These are phyloP conservation scores for Ceriops tagal DNA, from an alignment of 345 rosid species.

Conservation along the genomic window DNA sequence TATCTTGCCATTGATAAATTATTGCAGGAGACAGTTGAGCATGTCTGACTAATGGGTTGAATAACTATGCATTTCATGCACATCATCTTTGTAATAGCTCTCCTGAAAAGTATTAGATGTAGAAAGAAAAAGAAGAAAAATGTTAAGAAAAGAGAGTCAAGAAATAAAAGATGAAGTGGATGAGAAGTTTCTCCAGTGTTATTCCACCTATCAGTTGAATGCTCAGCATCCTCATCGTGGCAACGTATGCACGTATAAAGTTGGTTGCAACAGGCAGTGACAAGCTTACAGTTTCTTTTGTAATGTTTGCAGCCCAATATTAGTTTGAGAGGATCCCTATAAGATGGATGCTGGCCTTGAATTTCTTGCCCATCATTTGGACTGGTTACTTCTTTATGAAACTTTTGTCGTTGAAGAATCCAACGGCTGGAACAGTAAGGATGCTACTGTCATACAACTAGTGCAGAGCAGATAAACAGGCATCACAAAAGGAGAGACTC, in stretches of 20 bases:
- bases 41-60: constrained; percentile 55
- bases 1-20: constrained; percentile 64
- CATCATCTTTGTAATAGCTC: constrained; percentile 65
- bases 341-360: constrained; percentile 60
- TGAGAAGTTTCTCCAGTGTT: neutral
- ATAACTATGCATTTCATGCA: constrained; percentile 77
- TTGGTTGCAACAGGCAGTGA: constrained; percentile 62
- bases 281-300: constrained; percentile 71
- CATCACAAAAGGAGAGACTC: too few relatives aligned
- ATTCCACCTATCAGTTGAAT: constrained; percentile 61
- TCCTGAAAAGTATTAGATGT: constrained; percentile 35
- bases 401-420: constrained; percentile 49
- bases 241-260: constrained; percentile 71
- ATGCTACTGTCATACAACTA: constrained; percentile 23
- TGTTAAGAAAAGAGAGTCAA: neutral
- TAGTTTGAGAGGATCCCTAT: constrained; percentile 37
- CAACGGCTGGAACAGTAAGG: constrained; percentile 61
- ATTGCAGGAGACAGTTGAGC: constrained; percentile 55
- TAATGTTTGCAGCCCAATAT: constrained; percentile 75
- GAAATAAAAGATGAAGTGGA: constrained; percentile 1
- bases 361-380: constrained; percentile 36
- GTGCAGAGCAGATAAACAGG: neutral
- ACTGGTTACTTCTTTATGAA: constrained; percentile 23
- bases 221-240: constrained; percentile 79
- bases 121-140: constrained; percentile 9